Evolutionary conservation across 192 early-diverging fungal species (phyloP), one percentile per base, ranked within the genome.

Genomic region (Coemansia javaensis): DNA sequence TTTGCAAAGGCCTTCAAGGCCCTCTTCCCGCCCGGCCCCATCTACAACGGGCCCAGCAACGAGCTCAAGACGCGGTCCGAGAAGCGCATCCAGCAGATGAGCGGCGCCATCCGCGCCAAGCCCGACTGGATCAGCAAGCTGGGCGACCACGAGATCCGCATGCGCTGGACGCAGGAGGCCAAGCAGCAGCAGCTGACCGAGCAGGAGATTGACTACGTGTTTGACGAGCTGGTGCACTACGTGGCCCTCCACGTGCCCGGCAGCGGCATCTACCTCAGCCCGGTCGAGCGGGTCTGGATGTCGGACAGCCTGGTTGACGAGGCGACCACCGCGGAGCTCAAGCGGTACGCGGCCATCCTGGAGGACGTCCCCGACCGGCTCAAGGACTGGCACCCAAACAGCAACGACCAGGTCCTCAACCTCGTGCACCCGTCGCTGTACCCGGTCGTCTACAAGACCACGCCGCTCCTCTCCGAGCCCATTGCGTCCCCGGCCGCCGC

Each of bases 401-500:
- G 55, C 40, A 51, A 75, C 48, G 47, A 78, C 27, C 69, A 74
- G 47, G 77, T 81, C 13, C 62, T 78, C 8, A 68, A 78, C 32
- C 66, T 81, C 6, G 66, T 81, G 6, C 66, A 81, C 34, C 79
- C 74, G 9, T 79, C 77, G 42, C 65, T 81, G 11, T 78, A 52
- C 50, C 73, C 73, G 42, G 53, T 81, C 3, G 42, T 74, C 16
- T 74, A 74, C 50, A 11, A 30, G 4, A 16, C 32, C 7, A 58
- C 70, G 1, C 42, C 37, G 15, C 22, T 74, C 8, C 22, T 66
- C 7, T 22, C 36, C 1, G 32, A 50, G 34, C 57, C 62, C 1
- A 74, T 74, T 14, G 4, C 34, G 13, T 62, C 63, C 11, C 63
- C 63, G 0, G 41, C 28, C 1, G 59, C 44, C 18, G 58, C 70